A percentile compares a stretch with the other conserved stretches of the same genome.
These are phyloP conservation scores for Periconia sp. DNA, from an alignment of 2,329 filamentous ascomycete species.

Conservation along the genomic window DNA sequence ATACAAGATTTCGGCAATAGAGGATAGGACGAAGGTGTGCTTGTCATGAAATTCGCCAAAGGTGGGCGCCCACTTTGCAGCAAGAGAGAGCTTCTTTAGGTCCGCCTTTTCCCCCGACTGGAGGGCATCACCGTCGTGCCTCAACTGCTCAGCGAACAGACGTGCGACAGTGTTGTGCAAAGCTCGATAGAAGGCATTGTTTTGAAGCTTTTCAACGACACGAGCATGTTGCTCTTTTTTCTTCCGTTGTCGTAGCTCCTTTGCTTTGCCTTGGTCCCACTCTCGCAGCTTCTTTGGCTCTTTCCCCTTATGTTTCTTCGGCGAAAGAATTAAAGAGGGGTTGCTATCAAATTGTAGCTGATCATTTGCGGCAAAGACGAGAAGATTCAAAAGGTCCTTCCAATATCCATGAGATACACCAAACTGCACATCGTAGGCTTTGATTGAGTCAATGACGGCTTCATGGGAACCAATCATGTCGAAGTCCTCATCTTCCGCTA, in stretches of 20 bases:
- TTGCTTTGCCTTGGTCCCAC: conserved; percentile 29
- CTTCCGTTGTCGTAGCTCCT: conserved; percentile 33
- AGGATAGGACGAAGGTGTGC: conserved; percentile 62
- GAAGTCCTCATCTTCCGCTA: conserved; percentile 41
- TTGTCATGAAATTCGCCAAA: conserved; percentile 63
- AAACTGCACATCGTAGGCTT: conserved; percentile 33
- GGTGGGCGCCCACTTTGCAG: conserved; percentile 67
- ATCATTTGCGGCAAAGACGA: conserved; percentile 58
- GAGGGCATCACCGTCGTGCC: conserved; percentile 54
- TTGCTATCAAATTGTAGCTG: conserved; percentile 53
- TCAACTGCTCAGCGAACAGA: conserved; percentile 63
- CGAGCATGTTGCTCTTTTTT: conserved; percentile 50
- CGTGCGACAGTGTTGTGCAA: conserved; percentile 61
- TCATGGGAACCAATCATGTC: conserved; percentile 53
- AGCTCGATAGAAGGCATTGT: conserved; percentile 56
- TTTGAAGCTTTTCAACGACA: conserved; percentile 50
- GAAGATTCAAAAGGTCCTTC: conserved; percentile 66
- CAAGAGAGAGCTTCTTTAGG: conserved; percentile 59
- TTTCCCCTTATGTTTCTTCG: conserved; percentile 30
- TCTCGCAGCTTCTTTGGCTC: conserved; percentile 20
- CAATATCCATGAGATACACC: conserved; percentile 65
- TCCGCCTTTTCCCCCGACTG: conserved; percentile 47
- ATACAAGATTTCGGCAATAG: conserved; percentile 63
- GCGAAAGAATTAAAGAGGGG: conserved; percentile 50
- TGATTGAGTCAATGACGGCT: conserved; percentile 18